These are phyloP conservation scores for Kwoniella shivajii DNA, from an alignment of 1,284 basidiomycete genomes.

Conservation along the genomic window DNA sequence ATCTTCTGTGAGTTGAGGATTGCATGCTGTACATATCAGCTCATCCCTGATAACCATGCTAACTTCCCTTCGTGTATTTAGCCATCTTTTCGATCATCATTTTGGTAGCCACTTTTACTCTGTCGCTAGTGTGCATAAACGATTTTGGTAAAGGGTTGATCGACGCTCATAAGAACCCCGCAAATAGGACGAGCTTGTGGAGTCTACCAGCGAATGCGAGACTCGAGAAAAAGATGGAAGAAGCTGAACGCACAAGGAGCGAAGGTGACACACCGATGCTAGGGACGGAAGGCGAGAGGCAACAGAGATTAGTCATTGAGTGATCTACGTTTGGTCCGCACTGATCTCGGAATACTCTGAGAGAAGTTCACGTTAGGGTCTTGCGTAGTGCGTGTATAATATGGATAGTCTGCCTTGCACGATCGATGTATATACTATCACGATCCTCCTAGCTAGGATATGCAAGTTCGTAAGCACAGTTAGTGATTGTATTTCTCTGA, in stretches of 20 bases:
- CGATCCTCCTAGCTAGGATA: no score
- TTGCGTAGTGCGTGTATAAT: no score
- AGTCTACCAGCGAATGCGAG: constrained; percentile 17
- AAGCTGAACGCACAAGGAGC: background rate
- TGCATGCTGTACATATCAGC: background rate
- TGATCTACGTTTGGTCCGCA: no score
- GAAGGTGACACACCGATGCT: constrained; percentile 2
- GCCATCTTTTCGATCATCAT: constrained; percentile 46
- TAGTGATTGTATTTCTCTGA: no score
- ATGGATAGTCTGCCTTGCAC: no score
- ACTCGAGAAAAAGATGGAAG: constrained; percentile 17
- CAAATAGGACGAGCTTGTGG: constrained; percentile 36
- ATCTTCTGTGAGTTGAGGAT: constrained; percentile 34
- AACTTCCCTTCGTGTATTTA: constrained; percentile 4
- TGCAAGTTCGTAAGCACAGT: no score
- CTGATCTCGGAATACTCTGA: no score
- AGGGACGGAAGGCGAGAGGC: background rate
- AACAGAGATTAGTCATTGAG: constrained; percentile 2
- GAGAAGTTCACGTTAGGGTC: no score
- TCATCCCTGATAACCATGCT: background rate
- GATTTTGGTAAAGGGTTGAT: constrained; percentile 43
- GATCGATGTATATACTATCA: no score
- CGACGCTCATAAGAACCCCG: constrained; percentile 35
- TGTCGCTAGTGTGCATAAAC: constrained; percentile 35
- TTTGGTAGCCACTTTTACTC: constrained; percentile 35